Conservation (phyloP, 2,329 filamentous ascomycete species). For the Xylaria digitata region DNA sequence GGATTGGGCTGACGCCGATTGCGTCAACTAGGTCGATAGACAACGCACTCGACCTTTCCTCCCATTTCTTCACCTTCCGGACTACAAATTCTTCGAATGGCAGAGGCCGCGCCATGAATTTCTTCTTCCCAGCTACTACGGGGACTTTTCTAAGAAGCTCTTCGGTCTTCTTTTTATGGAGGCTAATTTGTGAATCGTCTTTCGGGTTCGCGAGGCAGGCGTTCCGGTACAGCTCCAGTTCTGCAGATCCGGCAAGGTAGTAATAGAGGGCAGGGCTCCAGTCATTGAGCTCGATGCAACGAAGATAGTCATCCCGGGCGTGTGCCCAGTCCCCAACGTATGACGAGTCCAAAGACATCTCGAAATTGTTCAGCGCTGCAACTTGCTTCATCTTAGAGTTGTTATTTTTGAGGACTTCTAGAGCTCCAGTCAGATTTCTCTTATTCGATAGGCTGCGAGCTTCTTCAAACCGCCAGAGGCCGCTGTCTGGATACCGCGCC, state of each 20-base stretch:
- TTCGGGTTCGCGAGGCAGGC: constrained; percentile 55
- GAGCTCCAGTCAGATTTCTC: constrained; percentile 72
- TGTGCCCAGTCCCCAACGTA: constrained; percentile 80
- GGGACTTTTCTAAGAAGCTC: constrained; percentile 78
- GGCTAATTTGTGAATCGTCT: constrained; percentile 59
- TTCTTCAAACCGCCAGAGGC: constrained; percentile 90
- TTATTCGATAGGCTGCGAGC: constrained; percentile 78
- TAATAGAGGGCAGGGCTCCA: constrained; percentile 93
- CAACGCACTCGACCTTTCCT: constrained; percentile 76
- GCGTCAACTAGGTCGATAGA: constrained; percentile 80
- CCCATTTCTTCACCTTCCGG: constrained; percentile 90
- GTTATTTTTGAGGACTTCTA: constrained; percentile 71
- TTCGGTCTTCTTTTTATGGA: constrained; percentile 72
- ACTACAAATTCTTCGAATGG: constrained; percentile 89
- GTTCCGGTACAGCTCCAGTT: constrained; percentile 84
- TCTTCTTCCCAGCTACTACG: constrained; percentile 82
- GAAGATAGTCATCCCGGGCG: constrained; percentile 78
- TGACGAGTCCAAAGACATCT: constrained; percentile 82
- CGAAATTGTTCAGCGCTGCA: constrained; percentile 85
- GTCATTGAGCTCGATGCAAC: constrained; percentile 82
- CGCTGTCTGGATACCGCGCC: constrained; percentile 79
- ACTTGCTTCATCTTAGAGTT: constrained; percentile 87
- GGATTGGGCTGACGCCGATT: constrained; percentile 80
- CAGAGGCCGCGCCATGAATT: constrained; percentile 87
- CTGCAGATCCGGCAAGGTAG: constrained; percentile 82